phyloP scores from a whole-genome alignment of 176 grass and related monocot species.

The Metroxylon sagu region DNA sequence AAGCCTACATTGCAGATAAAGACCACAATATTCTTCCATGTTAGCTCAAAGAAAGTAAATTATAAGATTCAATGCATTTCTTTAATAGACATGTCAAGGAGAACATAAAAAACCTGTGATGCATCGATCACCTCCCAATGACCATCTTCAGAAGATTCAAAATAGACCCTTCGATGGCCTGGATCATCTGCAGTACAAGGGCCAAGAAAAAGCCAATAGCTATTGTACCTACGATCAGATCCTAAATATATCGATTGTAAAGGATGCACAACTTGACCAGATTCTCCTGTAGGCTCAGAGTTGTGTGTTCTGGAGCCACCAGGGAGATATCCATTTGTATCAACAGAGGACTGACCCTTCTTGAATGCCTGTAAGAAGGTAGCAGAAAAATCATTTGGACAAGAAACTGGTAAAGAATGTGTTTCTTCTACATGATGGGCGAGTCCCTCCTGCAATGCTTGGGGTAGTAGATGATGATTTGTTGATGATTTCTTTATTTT shows the following conservation, averaged over 20 bases:
- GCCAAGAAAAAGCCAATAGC: conserved; percentile 94
- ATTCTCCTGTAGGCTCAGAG: conserved; percentile 17
- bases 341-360: conserved; percentile 14
- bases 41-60: neutral
- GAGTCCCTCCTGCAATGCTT: conserved; percentile 21
- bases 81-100: neutral
- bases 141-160: conserved; percentile 93
- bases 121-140: conserved; percentile 89
- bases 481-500: conserved; percentile 79
- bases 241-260: conserved; percentile 72
- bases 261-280: conserved; percentile 22
- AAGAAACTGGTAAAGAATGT: neutral
- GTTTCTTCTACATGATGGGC: conserved; percentile 13
- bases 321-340: conserved; percentile 17
- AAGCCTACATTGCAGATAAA: conserved; percentile 44
- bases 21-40: neutral
- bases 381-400: neutral
- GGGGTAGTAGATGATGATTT: conserved; percentile 19
- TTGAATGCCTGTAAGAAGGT: conserved; percentile 31
- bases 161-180: conserved; percentile 83
- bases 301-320: conserved; percentile 21
- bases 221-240: conserved; percentile 87
- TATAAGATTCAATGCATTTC: neutral
- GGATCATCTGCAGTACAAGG: conserved; percentile 73
- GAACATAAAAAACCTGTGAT: conserved; percentile 40